A percentile compares a stretch with the other conserved stretches of the same genome.
phyloP scores from a whole-genome alignment of 352 stramenopile genomes.

The Phytopythium sindhum region DNA sequence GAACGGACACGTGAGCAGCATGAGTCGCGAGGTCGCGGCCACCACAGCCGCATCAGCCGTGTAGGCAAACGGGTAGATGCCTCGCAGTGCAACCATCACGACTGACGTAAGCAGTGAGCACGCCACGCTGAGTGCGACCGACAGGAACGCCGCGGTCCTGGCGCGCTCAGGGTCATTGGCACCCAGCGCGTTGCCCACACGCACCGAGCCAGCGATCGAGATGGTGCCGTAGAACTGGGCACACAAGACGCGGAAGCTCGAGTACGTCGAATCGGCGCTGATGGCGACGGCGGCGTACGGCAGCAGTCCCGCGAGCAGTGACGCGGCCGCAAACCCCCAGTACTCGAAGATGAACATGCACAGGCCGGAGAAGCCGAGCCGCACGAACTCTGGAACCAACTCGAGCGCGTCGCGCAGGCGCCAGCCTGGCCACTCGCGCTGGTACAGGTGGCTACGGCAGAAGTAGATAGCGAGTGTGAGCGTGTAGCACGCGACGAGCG shows the following conservation, averaged over 20 bases:
- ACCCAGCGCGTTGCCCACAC: conserved; percentile 83
- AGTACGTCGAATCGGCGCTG: conserved; percentile 80
- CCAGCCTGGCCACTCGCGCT: conserved; percentile 78
- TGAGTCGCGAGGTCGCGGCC: conserved; percentile 46
- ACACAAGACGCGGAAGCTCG: conserved; percentile 66
- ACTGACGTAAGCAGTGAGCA: conserved; percentile 47
- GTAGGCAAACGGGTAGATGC: conserved; percentile 60
- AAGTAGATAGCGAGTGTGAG: conserved; percentile 67
- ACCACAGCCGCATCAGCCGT: conserved; percentile 55
- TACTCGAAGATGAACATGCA: conserved; percentile 88
- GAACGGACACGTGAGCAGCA: conserved; percentile 68
- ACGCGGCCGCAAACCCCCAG: conserved; percentile 74
- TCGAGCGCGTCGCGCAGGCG: conserved; percentile 52
- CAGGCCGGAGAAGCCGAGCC: conserved; percentile 75
- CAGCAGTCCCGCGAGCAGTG: conserved; percentile 73
- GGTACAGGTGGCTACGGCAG: conserved; percentile 54
- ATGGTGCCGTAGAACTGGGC: conserved; percentile 72
- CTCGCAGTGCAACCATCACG: conserved; percentile 51
- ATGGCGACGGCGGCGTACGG: conserved; percentile 75
- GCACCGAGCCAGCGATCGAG: conserved; percentile 67
- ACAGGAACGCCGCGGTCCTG: conserved; percentile 62
- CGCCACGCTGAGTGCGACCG: conserved; percentile 36
- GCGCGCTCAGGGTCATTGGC: conserved; percentile 75
- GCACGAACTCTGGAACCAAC: conserved; percentile 72
- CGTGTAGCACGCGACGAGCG: conserved; percentile 53